A percentile compares a stretch with the other conserved stretches of the same genome.
Conservation (phyloP, 805 yeast species). For the Ogataea corticis region DNA sequence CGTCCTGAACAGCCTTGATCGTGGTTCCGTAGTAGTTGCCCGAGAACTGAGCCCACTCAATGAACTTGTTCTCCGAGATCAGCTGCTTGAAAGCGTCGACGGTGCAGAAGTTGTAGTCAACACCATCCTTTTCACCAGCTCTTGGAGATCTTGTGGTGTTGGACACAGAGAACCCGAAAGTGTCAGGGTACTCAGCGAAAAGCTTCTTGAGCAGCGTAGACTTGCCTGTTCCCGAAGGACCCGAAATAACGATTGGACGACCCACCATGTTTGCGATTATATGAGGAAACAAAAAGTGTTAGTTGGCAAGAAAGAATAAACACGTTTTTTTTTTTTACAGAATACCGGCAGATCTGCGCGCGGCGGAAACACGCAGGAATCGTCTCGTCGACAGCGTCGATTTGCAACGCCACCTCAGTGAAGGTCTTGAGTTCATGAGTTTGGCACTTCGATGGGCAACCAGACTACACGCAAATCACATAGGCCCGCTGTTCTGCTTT, state of each 20-base stretch:
- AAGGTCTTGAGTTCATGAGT: no score
- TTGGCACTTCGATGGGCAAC: no score
- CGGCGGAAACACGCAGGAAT: no score
- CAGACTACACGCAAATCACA: no score
- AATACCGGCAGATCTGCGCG: neutral
- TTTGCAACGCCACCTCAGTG: no score
- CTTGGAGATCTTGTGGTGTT: constrained; percentile 92
- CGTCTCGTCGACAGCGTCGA: no score
- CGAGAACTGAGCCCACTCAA: constrained; percentile 97
- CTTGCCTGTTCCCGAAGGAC: constrained; percentile 97
- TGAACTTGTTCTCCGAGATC: constrained; percentile 73
- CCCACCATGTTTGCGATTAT: constrained; percentile 25
- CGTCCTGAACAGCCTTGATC: constrained; percentile 78
- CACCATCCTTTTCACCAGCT: constrained; percentile 85
- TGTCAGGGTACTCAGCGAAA: constrained; percentile 85
- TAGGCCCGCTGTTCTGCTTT: no score
- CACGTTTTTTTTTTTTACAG: constrained; percentile 2
- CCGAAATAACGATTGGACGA: constrained; percentile 93
- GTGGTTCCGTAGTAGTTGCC: constrained; percentile 98
- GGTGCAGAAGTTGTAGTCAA: constrained; percentile 83
- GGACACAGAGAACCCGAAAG: constrained; percentile 92
- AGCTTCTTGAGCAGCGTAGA: constrained; percentile 88
- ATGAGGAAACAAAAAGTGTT: no score
- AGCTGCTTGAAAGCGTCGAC: constrained; percentile 78
- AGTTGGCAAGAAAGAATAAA: neutral